Conservation (phyloP, 208 protist species). For the Lotmaria passim region DNA sequence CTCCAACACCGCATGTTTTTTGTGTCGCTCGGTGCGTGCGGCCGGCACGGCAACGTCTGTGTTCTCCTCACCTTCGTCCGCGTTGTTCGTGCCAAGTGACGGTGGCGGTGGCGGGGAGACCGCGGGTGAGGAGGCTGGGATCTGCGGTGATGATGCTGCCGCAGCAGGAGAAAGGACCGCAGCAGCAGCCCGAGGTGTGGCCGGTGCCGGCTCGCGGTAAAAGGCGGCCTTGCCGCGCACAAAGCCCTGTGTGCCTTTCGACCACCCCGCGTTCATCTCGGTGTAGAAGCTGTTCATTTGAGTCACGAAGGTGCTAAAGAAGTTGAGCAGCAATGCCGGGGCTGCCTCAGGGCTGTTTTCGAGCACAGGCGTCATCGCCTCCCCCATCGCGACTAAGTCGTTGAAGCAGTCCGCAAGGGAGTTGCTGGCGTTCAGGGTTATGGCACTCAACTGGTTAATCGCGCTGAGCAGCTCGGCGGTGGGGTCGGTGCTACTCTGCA, state of each 20-base stretch:
- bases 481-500: constrained; percentile 20
- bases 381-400: constrained; percentile 67
- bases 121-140: constrained; percentile 2
- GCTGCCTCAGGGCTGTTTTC: constrained; percentile 50
- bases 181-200: not conserved
- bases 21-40: not conserved
- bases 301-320: constrained; percentile 65
- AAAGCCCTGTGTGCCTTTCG: constrained; percentile 32
- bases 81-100: not conserved
- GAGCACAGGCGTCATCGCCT: constrained; percentile 70
- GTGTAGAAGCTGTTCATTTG: constrained; percentile 53
- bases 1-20: constrained; percentile 6
- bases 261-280: constrained; percentile 38
- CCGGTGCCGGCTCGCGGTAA: constrained; percentile 23
- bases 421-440: constrained; percentile 13
- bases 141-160: no score
- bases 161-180: no score
- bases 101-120: constrained; percentile 1
- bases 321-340: constrained; percentile 61
- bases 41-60: constrained; percentile 14
- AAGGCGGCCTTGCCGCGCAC: constrained; percentile 39
- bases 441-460: constrained; percentile 20
- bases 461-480: constrained; percentile 26
- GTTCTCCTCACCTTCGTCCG: constrained; percentile 18
- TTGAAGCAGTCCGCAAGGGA: constrained; percentile 52